Conservation (phyloP, 805 yeast species). For the Sugiyamaella boreocaroliniensis region DNA sequence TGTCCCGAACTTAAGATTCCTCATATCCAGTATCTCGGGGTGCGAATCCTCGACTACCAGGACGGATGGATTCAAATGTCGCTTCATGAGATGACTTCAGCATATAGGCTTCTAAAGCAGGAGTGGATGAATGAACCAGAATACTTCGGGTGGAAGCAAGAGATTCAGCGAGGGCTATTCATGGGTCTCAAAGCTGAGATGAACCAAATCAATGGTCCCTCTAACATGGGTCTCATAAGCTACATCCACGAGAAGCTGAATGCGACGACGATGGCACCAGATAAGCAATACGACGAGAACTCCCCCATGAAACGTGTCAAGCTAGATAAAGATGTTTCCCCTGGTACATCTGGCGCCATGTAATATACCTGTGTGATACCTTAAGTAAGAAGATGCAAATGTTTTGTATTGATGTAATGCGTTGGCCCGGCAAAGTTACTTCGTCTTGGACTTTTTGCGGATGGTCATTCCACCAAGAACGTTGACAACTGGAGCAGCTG, state of each 20-base stretch:
- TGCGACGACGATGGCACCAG: neutral
- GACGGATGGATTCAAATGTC: constrained; percentile 29
- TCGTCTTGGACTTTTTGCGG: constrained; percentile 19
- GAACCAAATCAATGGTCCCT: constrained; percentile 34
- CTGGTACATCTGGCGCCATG: too few species aligned
- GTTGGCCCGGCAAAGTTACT: neutral
- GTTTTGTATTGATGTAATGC: neutral
- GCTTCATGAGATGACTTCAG: constrained; percentile 28
- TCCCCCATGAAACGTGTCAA: too few species aligned
- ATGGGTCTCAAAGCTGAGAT: constrained; percentile 53
- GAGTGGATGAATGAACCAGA: constrained; percentile 20
- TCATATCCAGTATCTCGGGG: constrained; percentile 35
- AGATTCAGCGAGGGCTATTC: constrained; percentile 48
- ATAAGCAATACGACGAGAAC: too few species aligned
- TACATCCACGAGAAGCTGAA: constrained; percentile 14
- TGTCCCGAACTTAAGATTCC: neutral
- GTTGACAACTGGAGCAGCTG: constrained; percentile 16
- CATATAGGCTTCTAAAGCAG: constrained; percentile 28
- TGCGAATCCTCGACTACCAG: constrained; percentile 35
- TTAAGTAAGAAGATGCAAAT: too few species aligned
- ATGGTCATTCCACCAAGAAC: constrained; percentile 18
- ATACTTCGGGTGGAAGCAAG: constrained; percentile 32
- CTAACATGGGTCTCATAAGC: constrained; percentile 10
- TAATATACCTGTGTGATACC: too few species aligned
- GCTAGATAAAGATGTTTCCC: too few species aligned